Evolutionary conservation across 2,329 filamentous ascomycete species (phyloP), one percentile per base, ranked within the genome.

Genomic region (Dothideomycetes sp.): DNA sequence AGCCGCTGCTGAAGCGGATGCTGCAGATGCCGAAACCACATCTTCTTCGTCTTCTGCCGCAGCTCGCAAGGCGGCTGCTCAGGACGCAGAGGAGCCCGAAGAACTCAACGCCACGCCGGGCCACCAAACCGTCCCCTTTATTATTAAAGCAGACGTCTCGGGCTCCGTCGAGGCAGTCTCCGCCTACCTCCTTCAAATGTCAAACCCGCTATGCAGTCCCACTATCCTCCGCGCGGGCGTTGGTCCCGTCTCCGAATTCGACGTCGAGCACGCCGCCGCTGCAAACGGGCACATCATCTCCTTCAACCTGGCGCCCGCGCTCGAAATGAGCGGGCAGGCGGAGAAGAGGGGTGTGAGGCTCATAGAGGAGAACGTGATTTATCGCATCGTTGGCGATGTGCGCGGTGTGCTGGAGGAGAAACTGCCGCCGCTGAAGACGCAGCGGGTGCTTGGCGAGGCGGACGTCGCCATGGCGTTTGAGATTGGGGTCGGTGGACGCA

Each of bases 111-210:
- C 52, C 15, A 40, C 58, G 1, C 56, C 61, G 19, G 70, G 71
- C 0, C 68, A 71, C 11, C 65, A 70, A 44, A 64, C 72, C 12
- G 72, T 94, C 35, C 82, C 82, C 51, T 91, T 96, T 60, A 77
- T 91, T 43, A 70, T 98, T 64, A 94, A 93, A 61, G 88, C 81
- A 39, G 91, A 98, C 52, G 91, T 96, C 14, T 84, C 82, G 45
- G 91, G 91, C 29, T 96, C 89, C 0, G 87, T 88, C 0, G 91
- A 98, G 65, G 91, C 91, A 2, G 82, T 96, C 3, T 70, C 79
- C 44, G 81, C 84, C 36, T 80, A 81, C 7, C 72, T 98, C 43
- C 67, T 78, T 45, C 77, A 81, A 43, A 70, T 95, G 46, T 87
- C 88, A 47, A 94, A 82, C 63, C 79, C 86, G 50, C 86, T 96